These are phyloP conservation scores for Achaetomiella virescens DNA, from an alignment of 495 filamentous ascomycete species.

Conservation along the genomic window DNA sequence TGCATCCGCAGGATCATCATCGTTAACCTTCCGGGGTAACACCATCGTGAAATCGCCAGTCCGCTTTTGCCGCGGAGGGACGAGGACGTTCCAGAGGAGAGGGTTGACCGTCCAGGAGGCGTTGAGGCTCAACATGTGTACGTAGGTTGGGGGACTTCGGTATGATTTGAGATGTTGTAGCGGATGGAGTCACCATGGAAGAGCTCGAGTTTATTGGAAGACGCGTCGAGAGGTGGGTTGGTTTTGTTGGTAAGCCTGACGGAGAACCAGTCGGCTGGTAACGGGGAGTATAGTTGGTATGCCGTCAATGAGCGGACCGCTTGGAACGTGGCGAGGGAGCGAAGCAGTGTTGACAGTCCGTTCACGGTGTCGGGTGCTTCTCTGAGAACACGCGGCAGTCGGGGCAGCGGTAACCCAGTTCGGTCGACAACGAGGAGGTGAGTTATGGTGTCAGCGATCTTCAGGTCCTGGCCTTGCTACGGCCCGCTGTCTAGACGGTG, in stretches of 20 bases:
- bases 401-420: not conserved
- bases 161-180: constrained; percentile 11
- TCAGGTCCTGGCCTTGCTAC: not conserved
- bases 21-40: constrained; percentile 11
- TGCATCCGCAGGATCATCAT: constrained; percentile 4
- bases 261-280: constrained; percentile 16
- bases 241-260: constrained; percentile 15
- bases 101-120: constrained; percentile 15
- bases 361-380: not conserved
- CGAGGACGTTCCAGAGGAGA: constrained; percentile 12
- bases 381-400: not conserved
- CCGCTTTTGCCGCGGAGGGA: constrained; percentile 5
- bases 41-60: constrained; percentile 11
- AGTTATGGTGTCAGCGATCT: not conserved
- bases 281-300: constrained; percentile 8
- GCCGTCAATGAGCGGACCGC: constrained; percentile 1
- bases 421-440: not conserved
- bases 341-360: not conserved
- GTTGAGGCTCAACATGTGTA: constrained; percentile 20
- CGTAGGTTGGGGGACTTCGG: not conserved
- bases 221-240: not conserved
- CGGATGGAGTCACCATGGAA: constrained; percentile 4
- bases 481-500: not conserved
- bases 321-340: not conserved
- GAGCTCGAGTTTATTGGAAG: not conserved